Conservation (phyloP, 192 early-diverging fungal genomes). For the Oehlia diaphana region DNA sequence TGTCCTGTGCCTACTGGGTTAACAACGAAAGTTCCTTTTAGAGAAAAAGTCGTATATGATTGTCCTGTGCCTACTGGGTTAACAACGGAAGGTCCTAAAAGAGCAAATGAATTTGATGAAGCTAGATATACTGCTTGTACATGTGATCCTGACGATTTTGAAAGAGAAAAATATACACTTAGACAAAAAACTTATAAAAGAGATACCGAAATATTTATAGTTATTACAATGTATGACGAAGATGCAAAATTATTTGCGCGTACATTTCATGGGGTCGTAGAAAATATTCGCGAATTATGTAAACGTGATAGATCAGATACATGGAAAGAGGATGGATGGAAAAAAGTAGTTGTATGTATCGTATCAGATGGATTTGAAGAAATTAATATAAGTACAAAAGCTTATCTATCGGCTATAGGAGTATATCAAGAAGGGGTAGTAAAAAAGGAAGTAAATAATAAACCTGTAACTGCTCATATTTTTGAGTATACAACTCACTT, state of each 20-base stretch:
- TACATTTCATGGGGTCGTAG: conserved; percentile 79
- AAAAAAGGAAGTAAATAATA: conserved; percentile 60
- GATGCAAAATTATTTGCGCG: conserved; percentile 85
- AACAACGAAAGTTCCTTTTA: conserved; percentile 46
- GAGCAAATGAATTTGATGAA: conserved; percentile 91
- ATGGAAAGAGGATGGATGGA: conserved; percentile 74
- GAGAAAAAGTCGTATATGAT: conserved; percentile 65
- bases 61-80: conserved; percentile 62
- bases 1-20: conserved; percentile 62
- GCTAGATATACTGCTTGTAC: conserved; percentile 93
- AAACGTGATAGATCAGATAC: conserved; percentile 67
- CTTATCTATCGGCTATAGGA: conserved; percentile 72
- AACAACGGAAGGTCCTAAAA: conserved; percentile 47
- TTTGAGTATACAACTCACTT: conserved; percentile 78
- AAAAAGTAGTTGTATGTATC: conserved; percentile 80
- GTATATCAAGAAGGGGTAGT: conserved; percentile 78
- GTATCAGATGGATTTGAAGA: conserved; percentile 80
- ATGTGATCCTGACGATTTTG: conserved; percentile 84
- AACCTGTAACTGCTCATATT: conserved; percentile 65
- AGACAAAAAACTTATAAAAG: conserved; percentile 54
- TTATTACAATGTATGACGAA: conserved; percentile 83
- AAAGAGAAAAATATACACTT: conserved; percentile 69
- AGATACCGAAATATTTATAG: conserved; percentile 75
- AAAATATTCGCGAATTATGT: conserved; percentile 88
- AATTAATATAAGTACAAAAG: conserved; percentile 63